Evolutionary conservation across 148 eudicot genomes (phyloP), one percentile per base, ranked within the genome.

Genomic region (Cornus kousa): DNA sequence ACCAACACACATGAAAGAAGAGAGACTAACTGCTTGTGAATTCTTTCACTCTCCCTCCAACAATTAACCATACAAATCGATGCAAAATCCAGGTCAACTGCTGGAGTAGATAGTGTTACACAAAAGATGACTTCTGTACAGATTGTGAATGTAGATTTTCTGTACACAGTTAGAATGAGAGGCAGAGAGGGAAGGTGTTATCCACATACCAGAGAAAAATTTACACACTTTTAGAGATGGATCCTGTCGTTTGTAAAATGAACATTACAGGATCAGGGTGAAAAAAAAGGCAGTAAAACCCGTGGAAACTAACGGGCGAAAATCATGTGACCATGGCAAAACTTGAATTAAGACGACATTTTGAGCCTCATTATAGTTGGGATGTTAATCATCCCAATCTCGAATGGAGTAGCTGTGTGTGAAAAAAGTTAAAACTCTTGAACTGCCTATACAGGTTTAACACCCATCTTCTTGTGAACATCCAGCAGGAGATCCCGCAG

Each of bases 401-500:
- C 46, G 1, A 24, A 67, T 2, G 28, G 20, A 67, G 28, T 67
- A 64, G 67, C 8, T 17, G 0, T 13, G 23, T 53, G 59, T 9
- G 55, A 75, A 0, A 43, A 76, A 48, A 50, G 32, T 48, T 48
- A 46, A 13, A 20, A 23, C 48, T 8, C 66, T 65, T 53, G 19
- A 53, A 62, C 67, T 57, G 76, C 17, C 75, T 79, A 86, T 35
- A 64, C 78, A 39, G 78, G 77, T 71, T 87, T 78, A 70, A 46
- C 8, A 12, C 77, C 77, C 84, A 71, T 82, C 86, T 90, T 88
- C 78, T 82, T 82, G 78, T 93, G 95, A 48, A 91, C 75, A 84
- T 93, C 95, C 53, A 74, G 68, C 75, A 94, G 87, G 55, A 91
- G 23, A 68, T 93, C 95, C 80, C 88, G 87, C 86, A 96, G 75